phyloP scores from a whole-genome alignment of 75 land plant species.

The Chamaecyparis obtusa region DNA sequence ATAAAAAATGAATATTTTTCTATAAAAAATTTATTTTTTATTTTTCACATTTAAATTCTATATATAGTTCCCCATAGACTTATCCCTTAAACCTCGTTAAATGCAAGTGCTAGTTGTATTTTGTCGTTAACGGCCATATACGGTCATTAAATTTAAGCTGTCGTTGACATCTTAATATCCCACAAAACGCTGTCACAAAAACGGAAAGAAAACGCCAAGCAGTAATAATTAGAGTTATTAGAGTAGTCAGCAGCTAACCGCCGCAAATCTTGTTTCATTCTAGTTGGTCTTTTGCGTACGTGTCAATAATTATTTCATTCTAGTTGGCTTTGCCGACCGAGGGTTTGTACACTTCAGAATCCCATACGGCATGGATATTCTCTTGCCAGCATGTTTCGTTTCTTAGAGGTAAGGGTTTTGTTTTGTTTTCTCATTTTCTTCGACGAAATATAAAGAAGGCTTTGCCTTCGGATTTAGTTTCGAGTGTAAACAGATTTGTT shows the following conservation, averaged over 20 bases:
- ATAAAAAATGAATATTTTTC: too few species aligned
- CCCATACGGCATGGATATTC: background rate
- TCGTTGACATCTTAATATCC: too few species aligned
- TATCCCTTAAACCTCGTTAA: too few species aligned
- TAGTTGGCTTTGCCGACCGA: background rate
- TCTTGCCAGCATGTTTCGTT: background rate
- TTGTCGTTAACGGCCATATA: too few species aligned
- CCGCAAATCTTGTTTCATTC: background rate
- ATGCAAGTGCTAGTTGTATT: too few species aligned
- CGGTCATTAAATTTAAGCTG: too few species aligned
- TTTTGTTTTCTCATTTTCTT: background rate
- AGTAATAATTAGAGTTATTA: too few species aligned
- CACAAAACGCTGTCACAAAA: too few species aligned
- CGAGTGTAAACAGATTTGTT: background rate
- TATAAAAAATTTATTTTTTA: too few species aligned
- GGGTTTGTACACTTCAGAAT: background rate
- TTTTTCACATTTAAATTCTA: too few species aligned
- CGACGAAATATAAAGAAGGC: background rate
- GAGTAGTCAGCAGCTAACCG: background rate
- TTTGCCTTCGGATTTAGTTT: background rate
- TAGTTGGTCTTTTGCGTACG: background rate
- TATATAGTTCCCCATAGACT: too few species aligned
- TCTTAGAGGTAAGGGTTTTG: background rate
- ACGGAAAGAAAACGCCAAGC: too few species aligned
- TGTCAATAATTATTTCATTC: background rate